A percentile compares a stretch with the other conserved stretches of the same genome.
These are phyloP conservation scores for Gastrolobium bilobum DNA, from an alignment of 306 rosid species.

Conservation along the genomic window DNA sequence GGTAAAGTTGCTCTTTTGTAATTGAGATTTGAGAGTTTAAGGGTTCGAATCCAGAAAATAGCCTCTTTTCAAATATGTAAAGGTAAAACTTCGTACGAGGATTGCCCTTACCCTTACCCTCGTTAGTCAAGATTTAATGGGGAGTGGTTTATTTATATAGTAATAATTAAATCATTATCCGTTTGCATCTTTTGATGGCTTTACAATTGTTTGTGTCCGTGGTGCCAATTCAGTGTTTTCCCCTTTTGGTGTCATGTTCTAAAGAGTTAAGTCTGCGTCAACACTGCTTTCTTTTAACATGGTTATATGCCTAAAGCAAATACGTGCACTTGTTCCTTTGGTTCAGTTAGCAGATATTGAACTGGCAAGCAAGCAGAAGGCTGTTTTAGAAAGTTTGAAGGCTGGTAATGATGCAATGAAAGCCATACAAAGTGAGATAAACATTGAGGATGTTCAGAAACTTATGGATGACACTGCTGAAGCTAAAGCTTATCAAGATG, in stretches of 20 bases:
- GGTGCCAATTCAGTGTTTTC: slow-evolving; percentile 18
- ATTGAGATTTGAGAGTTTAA: too few species aligned
- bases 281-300: slow-evolving; percentile 26
- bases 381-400: slow-evolving; percentile 93
- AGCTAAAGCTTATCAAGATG: slow-evolving; percentile 99
- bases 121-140: too few species aligned
- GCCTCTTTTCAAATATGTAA: too few species aligned
- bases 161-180: not conserved
- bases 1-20: too few species aligned
- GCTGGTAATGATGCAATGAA: slow-evolving; percentile 89
- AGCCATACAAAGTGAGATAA: slow-evolving; percentile 93
- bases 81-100: too few species aligned
- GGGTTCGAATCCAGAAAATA: too few species aligned
- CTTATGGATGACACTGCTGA: slow-evolving; percentile 93
- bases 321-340: slow-evolving; percentile 35
- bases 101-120: too few species aligned
- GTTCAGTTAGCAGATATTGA: slow-evolving; percentile 94
- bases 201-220: slow-evolving; percentile 1
- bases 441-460: slow-evolving; percentile 94
- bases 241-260: slow-evolving; percentile 11
- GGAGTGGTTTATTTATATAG: too few species aligned
- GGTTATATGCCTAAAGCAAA: slow-evolving; percentile 21
- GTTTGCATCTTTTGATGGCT: slow-evolving; percentile 47
- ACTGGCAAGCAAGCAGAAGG: slow-evolving; percentile 91
- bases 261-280: slow-evolving; percentile 8